These are phyloP conservation scores for Lentinula aciculospora DNA, from an alignment of 768 basidiomycete species.

Conservation along the genomic window DNA sequence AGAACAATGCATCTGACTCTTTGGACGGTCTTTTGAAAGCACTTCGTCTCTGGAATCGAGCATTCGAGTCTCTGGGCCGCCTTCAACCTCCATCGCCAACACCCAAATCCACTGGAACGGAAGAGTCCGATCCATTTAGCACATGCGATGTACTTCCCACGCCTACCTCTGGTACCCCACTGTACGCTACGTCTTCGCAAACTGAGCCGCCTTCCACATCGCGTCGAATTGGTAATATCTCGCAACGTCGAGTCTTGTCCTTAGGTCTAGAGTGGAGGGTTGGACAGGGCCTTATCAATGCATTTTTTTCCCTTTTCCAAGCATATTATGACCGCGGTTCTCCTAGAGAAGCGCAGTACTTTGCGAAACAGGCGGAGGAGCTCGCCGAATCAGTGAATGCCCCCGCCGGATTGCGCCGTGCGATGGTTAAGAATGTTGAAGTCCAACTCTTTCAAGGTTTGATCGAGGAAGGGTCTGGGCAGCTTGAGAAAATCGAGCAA, in stretches of 20 bases:
- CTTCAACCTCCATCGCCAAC: slow-evolving; percentile 35
- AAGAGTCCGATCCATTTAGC: slow-evolving; percentile 57
- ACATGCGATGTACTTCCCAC: slow-evolving; percentile 31
- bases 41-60: slow-evolving; percentile 76
- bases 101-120: slow-evolving; percentile 16
- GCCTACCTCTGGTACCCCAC: background rate
- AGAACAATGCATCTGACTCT: slow-evolving; percentile 60
- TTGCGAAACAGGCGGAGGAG: slow-evolving; percentile 69
- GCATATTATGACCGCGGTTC: slow-evolving; percentile 74
- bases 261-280: slow-evolving; percentile 72
- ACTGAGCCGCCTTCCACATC: slow-evolving; percentile 13
- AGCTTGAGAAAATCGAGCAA: slow-evolving; percentile 28
- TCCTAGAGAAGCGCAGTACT: slow-evolving; percentile 80
- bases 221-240: slow-evolving; percentile 20
- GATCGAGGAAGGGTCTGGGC: slow-evolving; percentile 49
- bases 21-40: slow-evolving; percentile 61
- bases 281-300: slow-evolving; percentile 62
- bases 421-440: slow-evolving; percentile 63
- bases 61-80: slow-evolving; percentile 61
- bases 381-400: slow-evolving; percentile 67
- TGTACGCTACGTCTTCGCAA: slow-evolving; percentile 24
- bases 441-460: slow-evolving; percentile 61
- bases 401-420: slow-evolving; percentile 58
- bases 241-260: slow-evolving; percentile 29
- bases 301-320: slow-evolving; percentile 59